A percentile compares a stretch with the other conserved stretches of the same genome.
These are phyloP conservation scores for Fusarium lyarnte DNA, from an alignment of 2,329 filamentous ascomycete species.

Conservation along the genomic window DNA sequence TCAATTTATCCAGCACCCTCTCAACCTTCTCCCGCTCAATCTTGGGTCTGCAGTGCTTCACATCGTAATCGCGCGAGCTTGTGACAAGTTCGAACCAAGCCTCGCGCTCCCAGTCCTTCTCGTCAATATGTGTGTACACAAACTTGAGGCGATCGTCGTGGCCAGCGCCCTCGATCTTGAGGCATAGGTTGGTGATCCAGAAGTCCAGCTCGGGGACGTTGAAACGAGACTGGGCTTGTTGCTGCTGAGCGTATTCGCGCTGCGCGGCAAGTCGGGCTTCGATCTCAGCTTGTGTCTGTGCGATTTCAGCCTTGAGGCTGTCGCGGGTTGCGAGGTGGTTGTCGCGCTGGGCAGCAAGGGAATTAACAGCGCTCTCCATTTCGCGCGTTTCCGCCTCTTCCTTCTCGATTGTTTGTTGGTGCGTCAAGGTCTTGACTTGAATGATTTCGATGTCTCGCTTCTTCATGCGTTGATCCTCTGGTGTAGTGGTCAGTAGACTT, in stretches of 20 bases:
- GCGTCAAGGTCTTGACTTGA: constrained; percentile 73
- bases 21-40: constrained; percentile 82
- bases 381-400: constrained; percentile 81
- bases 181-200: constrained; percentile 90
- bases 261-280: constrained; percentile 76
- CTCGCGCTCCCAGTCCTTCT: constrained; percentile 87
- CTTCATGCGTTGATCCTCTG: constrained; percentile 92
- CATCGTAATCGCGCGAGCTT: constrained; percentile 82
- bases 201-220: constrained; percentile 95
- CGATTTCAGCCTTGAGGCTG: constrained; percentile 68
- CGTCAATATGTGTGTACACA: constrained; percentile 86
- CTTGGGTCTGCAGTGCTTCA: constrained; percentile 83
- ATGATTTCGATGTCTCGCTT: constrained; percentile 88
- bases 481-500: background rate
- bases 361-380: constrained; percentile 71
- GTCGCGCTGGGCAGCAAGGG: constrained; percentile 69
- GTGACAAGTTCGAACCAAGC: constrained; percentile 94
- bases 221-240: constrained; percentile 85
- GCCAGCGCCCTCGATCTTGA: constrained; percentile 90
- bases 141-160: constrained; percentile 88
- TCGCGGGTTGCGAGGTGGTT: constrained; percentile 67
- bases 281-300: constrained; percentile 75
- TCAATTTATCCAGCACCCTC: constrained; percentile 78
- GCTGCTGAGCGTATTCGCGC: constrained; percentile 74
- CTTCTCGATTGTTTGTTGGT: constrained; percentile 78